Base-by-base conservation (phyloP, 1,284 basidiomycete genomes). In the Ganoderma meredithae region DNA sequence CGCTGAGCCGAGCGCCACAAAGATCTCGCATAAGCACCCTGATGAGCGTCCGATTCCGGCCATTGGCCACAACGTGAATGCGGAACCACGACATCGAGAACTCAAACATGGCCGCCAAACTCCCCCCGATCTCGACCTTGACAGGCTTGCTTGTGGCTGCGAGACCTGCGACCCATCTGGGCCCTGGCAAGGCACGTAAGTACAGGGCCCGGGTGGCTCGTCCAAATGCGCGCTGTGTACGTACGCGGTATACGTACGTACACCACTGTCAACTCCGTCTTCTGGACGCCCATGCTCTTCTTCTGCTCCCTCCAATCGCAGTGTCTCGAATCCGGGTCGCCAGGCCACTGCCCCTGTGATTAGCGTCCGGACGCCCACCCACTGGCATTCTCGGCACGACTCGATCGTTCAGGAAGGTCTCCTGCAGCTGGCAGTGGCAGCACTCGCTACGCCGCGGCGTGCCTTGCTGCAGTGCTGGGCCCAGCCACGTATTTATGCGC, bases 1-100 rank as follows among this genome's bases (percentile, higher is more conserved):
- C 31, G 4, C 31, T 9, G 39, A 56, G 55, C 55, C 55, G 55
- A 36, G 55, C 33, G 55, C 55, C 55, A 56, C 55, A 56, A 56
- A 56, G 55, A 56, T 56, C 27, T 56, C 10, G 8, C n/a, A 25
- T n/a, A 49, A 22, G n/a, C 47, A n/a, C 47, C n/a, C n/a, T n/a
- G 15, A 12, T 22, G 22, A 27, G 22, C 49, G 49, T 27, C 49
- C 22, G 49, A 53, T 8, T n/a, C 7, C 19, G 19, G 15, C 36
- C 36, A 6, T 10, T 39, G 36, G 36, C 36, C 36, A 9, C 36
- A 39, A 1, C 9, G 8, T 39, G 8, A 7, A 10, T 6, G 36
- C 36, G 36, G 36, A 39, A 39, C 36, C 36, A 39, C 36, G 36
- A 39, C 36, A 1, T 39, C 36, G 36, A 39, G 8, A 39, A 6